Evolutionary conservation across 2,329 filamentous ascomycete genomes (phyloP).

Genomic region (Nothophaeocryptopus gaeumannii): DNA sequence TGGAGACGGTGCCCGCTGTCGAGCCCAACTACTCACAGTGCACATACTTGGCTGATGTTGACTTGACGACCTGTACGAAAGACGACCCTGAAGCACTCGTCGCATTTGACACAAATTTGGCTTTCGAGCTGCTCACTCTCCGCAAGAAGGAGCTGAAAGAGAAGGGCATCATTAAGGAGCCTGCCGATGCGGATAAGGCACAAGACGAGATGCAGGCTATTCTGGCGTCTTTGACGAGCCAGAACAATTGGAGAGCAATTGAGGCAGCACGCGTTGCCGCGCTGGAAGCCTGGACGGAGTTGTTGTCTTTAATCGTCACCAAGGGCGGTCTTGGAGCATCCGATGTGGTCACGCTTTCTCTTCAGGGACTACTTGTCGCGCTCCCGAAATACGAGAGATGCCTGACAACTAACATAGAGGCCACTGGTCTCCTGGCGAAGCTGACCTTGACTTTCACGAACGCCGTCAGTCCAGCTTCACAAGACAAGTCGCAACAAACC

Average conservation of each 20-base stretch:
- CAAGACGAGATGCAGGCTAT: constrained; percentile 61
- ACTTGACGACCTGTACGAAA: constrained; percentile 64
- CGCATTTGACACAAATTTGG: constrained; percentile 67
- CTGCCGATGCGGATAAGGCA: constrained; percentile 40
- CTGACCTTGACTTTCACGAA: constrained; percentile 72
- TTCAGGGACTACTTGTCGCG: constrained; percentile 83
- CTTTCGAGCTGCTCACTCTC: constrained; percentile 70
- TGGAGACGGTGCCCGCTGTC: constrained; percentile 53
- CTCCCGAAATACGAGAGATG: constrained; percentile 82
- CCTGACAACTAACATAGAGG: constrained; percentile 64
- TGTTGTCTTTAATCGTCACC: constrained; percentile 79
- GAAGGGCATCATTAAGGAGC: constrained; percentile 35
- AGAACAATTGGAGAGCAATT: constrained; percentile 63
- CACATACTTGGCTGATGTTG: constrained; percentile 62
- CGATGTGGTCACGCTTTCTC: constrained; percentile 77
- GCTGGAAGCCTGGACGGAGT: constrained; percentile 77
- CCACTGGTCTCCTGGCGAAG: constrained; percentile 72
- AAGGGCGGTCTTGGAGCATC: constrained; percentile 73
- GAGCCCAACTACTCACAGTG: constrained; percentile 46
- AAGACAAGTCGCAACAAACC: constrained; percentile 42
- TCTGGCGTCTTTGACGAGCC: constrained; percentile 59
- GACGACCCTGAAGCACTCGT: constrained; percentile 56
- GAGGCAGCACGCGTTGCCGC: constrained; percentile 59
- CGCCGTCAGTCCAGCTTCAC: constrained; percentile 60
- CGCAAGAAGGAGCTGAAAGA: constrained; percentile 62